Percentiles rank a stretch among this genome's conserved stretches.
Evolutionary conservation across 306 rosid species (phyloP).

Genomic region (Lupinus albus): DNA sequence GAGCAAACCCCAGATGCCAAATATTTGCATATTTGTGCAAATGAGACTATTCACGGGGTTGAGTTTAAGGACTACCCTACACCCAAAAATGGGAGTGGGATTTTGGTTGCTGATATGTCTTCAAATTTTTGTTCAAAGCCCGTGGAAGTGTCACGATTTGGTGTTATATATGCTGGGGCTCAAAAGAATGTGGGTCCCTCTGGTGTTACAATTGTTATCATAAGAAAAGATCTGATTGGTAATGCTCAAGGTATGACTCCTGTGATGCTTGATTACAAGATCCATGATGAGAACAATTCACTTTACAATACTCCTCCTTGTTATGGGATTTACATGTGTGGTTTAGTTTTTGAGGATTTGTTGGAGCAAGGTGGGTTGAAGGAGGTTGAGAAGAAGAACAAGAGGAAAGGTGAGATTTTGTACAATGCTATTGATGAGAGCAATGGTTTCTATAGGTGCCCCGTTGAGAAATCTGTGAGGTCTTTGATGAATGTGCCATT

Average conservation of each 20-base stretch:
- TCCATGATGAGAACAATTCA: slow-evolving; percentile 80
- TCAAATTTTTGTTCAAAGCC: slow-evolving; percentile 96
- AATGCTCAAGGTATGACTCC: slow-evolving; percentile 73
- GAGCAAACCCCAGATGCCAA: slow-evolving; percentile 64
- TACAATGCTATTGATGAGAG: slow-evolving; percentile 75
- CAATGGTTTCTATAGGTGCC: slow-evolving; percentile 80
- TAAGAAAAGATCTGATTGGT: slow-evolving; percentile 86
- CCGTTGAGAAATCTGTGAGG: slow-evolving; percentile 85
- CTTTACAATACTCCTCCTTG: slow-evolving; percentile 95
- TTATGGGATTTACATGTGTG: slow-evolving; percentile 87
- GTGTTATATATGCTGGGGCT: slow-evolving; percentile 88
- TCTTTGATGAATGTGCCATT: slow-evolving; percentile 97
- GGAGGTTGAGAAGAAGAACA: slow-evolving; percentile 90
- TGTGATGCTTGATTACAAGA: slow-evolving; percentile 89
- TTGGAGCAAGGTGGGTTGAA: slow-evolving; percentile 83
- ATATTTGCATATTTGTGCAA: slow-evolving; percentile 79
- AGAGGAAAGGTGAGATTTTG: slow-evolving; percentile 72
- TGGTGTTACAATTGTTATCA: slow-evolving; percentile 87
- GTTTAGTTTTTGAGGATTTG: slow-evolving; percentile 88
- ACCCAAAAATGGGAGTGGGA: slow-evolving; percentile 49
- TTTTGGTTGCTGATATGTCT: slow-evolving; percentile 88
- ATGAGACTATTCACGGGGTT: slow-evolving; percentile 94
- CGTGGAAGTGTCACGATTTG: slow-evolving; percentile 80
- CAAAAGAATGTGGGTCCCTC: slow-evolving; percentile 97
- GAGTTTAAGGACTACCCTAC: slow-evolving; percentile 83